Percentiles rank a stretch among this genome's conserved stretches.
Conservation (phyloP, 2,329 filamentous ascomycete genomes). For the Cadophora malorum region DNA sequence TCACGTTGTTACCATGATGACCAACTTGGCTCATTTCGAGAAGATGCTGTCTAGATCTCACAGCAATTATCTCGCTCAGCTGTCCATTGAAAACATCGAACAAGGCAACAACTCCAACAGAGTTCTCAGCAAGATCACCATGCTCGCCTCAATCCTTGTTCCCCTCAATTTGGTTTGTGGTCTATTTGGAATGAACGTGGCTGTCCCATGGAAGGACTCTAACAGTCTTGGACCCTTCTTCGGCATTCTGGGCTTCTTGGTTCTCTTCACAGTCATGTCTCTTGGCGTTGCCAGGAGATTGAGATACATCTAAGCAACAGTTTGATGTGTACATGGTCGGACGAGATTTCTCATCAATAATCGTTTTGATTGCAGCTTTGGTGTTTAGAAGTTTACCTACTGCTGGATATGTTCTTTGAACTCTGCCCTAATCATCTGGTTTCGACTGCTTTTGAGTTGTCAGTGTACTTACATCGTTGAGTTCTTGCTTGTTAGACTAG, state of each 20-base stretch:
- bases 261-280: conserved; percentile 51
- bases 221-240: conserved; percentile 62
- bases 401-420: background rate
- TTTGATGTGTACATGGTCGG: background rate
- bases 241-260: conserved; percentile 63
- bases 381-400: background rate
- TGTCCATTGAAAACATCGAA: conserved; percentile 88
- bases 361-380: conserved; percentile 7
- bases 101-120: conserved; percentile 89
- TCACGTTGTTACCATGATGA: conserved; percentile 99
- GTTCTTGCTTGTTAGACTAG: background rate
- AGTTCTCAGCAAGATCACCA: conserved; percentile 91
- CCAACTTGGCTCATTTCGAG: conserved; percentile 92
- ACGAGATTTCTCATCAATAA: background rate
- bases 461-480: background rate
- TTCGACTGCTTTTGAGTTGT: conserved; percentile 3
- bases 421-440: background rate
- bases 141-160: conserved; percentile 93
- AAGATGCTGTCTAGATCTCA: conserved; percentile 96
- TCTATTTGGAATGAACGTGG: conserved; percentile 78
- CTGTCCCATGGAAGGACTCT: conserved; percentile 66
- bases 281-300: conserved; percentile 39
- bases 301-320: conserved; percentile 41
- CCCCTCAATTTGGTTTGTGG: conserved; percentile 87
- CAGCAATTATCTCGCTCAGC: conserved; percentile 94